Percentiles rank a stretch among this genome's conserved stretches.
Evolutionary conservation across 1,139 yeast genomes (phyloP).

Genomic region (Yamadazyma sp.): DNA sequence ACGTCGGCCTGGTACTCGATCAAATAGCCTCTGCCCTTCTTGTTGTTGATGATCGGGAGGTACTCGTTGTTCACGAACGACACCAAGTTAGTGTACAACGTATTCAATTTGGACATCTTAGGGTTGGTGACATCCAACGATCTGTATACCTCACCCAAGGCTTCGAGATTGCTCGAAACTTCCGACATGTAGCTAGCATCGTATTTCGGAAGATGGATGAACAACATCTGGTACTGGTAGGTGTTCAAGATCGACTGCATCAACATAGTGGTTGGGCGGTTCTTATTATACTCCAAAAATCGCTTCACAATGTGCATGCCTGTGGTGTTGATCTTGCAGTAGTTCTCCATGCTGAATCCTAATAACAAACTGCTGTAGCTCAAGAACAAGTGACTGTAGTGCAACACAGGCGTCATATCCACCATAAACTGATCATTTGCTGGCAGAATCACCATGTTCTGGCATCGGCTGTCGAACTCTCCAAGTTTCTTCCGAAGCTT

Average conservation of each 20-base stretch:
- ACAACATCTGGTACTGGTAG: conserved; percentile 18
- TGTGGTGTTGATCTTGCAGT: conserved; percentile 17
- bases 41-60: conserved; percentile 4
- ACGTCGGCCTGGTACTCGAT: conserved; percentile 21
- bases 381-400: conserved; percentile 19
- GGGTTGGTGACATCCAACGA: conserved; percentile 5
- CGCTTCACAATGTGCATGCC: conserved; percentile 14
- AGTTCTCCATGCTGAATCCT: conserved; percentile 22
- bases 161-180: conserved; percentile 20
- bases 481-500: conserved; percentile 9
- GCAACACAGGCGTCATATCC: conserved; percentile 16
- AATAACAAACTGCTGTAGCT: conserved; percentile 20
- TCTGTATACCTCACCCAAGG: conserved; percentile 17
- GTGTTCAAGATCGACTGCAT: conserved; percentile 9
- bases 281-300: conserved; percentile 13
- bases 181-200: conserved; percentile 25
- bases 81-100: conserved; percentile 4
- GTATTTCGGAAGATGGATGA: conserved; percentile 28
- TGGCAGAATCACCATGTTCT: conserved; percentile 1
- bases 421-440: conserved; percentile 13
- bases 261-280: conserved; percentile 7
- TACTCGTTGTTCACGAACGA: conserved; percentile 4
- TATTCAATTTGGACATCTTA: conserved; percentile 2
- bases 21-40: conserved; percentile 11
- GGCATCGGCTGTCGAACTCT: conserved; percentile 7